Evolutionary conservation across 441 rosid species (phyloP).

Genomic region (Gossypium trilobum): DNA sequence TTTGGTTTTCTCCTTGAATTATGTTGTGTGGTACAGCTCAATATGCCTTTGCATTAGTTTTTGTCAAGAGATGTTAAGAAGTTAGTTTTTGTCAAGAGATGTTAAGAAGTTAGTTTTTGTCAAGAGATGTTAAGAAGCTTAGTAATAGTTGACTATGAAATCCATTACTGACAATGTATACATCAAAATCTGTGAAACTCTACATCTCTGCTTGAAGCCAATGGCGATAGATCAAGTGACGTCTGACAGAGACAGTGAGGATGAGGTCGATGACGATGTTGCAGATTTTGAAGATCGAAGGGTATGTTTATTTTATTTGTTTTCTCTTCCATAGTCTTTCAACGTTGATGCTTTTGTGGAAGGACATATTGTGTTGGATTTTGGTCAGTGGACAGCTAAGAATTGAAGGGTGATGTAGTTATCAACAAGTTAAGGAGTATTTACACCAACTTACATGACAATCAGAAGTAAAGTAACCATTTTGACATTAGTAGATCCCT

Average conservation of each 20-base stretch:
- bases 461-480: background rate
- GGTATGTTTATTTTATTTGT: constrained; percentile 34
- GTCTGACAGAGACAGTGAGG: constrained; percentile 90
- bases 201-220: constrained; percentile 39
- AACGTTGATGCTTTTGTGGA: background rate
- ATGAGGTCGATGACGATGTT: constrained; percentile 94
- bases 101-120: constrained; percentile 1
- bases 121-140: background rate
- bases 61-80: background rate
- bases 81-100: constrained; percentile 1
- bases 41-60: background rate
- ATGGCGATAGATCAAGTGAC: constrained; percentile 82
- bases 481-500: background rate
- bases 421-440: background rate
- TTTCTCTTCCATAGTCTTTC: background rate
- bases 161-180: constrained; percentile 3
- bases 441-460: background rate
- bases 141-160: background rate
- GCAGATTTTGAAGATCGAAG: constrained; percentile 95
- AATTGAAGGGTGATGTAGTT: background rate
- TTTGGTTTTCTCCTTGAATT: background rate
- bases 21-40: background rate
- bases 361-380: background rate
- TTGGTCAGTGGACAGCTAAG: background rate
- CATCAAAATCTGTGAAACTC: constrained; percentile 8